A percentile compares a stretch with the other conserved stretches of the same genome.
Evolutionary conservation across 768 basidiomycete genomes (phyloP).

Genomic region (Coprinopsis marcescibilis): DNA sequence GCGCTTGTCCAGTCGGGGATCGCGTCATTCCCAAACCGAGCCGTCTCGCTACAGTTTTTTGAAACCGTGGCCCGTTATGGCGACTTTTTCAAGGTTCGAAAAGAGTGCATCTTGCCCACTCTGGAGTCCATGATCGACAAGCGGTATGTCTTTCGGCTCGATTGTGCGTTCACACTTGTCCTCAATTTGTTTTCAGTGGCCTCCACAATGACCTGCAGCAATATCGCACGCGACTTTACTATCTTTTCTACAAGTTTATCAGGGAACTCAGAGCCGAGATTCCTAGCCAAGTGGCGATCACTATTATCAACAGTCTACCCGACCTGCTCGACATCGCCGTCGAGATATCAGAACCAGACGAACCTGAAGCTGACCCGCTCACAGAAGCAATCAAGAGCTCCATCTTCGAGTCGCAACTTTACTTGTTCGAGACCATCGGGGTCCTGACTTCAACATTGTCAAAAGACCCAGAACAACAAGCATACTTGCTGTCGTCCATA

Average conservation of each 20-base stretch:
- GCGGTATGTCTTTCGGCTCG: slow-evolving; percentile 45
- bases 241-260: slow-evolving; percentile 91
- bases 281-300: slow-evolving; percentile 60
- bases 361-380: slow-evolving; percentile 64
- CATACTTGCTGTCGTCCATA: slow-evolving; percentile 63
- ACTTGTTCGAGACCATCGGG: slow-evolving; percentile 90
- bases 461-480: slow-evolving; percentile 62
- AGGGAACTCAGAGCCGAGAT: slow-evolving; percentile 77
- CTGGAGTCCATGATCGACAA: slow-evolving; percentile 83
- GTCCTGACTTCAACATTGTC: slow-evolving; percentile 74
- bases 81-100: slow-evolving; percentile 95
- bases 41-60: slow-evolving; percentile 86
- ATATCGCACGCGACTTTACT: slow-evolving; percentile 76
- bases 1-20: slow-evolving; percentile 81
- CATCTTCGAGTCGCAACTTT: slow-evolving; percentile 84
- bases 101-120: slow-evolving; percentile 80
- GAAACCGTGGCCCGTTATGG: slow-evolving; percentile 89
- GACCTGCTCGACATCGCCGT: slow-evolving; percentile 76
- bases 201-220: slow-evolving; percentile 70
- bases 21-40: slow-evolving; percentile 74
- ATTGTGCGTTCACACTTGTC: slow-evolving; percentile 1
- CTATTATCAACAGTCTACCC: slow-evolving; percentile 65
- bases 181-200: slow-evolving; percentile 53
- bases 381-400: slow-evolving; percentile 75
- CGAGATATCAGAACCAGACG: slow-evolving; percentile 73